Percentiles rank a stretch among this genome's conserved stretches.
Evolutionary conservation across 2,329 filamentous ascomycete species (phyloP).

Genomic region (Hypoxylon sp.): DNA sequence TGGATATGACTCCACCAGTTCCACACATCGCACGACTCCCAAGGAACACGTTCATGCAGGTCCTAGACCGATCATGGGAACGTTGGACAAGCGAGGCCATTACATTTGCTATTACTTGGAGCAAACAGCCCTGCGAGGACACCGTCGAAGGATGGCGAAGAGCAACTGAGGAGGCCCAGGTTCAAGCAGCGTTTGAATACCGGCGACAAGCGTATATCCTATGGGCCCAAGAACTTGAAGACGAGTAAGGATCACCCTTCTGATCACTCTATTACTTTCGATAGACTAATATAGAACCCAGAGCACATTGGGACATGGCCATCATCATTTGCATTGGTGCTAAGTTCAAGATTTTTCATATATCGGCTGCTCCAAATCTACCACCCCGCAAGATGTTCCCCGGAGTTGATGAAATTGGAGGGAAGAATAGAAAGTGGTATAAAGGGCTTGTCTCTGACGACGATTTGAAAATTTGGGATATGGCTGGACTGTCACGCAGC

Average conservation of each 20-base stretch:
- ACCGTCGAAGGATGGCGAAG: neutral
- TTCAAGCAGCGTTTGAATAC: neutral
- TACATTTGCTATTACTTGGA: neutral
- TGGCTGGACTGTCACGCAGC: neutral
- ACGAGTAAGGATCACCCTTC: neutral
- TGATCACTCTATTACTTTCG: neutral
- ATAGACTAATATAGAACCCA: neutral
- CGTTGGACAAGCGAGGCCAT: neutral
- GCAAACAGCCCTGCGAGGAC: neutral
- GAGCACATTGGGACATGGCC: neutral
- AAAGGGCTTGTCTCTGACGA: neutral
- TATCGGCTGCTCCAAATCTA: neutral
- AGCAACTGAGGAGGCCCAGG: neutral
- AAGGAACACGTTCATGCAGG: neutral
- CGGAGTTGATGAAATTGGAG: neutral
- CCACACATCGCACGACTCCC: neutral
- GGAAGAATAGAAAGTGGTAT: neutral
- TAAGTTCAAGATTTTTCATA: neutral
- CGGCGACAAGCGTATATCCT: neutral
- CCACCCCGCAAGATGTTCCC: neutral
- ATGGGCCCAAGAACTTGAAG: neutral
- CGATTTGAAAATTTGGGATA: neutral
- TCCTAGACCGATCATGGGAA: neutral
- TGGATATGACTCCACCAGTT: neutral
- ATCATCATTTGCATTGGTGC: neutral